phyloP scores from a whole-genome alignment of 495 filamentous ascomycete species.

The Penicillium arizonense region DNA sequence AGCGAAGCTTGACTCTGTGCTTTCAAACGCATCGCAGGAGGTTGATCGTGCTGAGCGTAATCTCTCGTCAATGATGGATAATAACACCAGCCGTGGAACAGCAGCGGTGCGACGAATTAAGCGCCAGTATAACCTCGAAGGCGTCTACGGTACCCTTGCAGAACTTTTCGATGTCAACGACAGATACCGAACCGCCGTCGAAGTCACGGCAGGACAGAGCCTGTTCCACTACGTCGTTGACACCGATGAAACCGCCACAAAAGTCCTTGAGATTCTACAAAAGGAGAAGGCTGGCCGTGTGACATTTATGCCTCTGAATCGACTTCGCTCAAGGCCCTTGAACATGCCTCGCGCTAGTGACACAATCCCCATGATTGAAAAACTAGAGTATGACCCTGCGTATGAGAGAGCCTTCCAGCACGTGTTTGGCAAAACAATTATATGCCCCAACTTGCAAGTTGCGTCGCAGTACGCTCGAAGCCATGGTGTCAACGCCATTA shows the following conservation, averaged over 20 bases:
- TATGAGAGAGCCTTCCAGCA: conserved; percentile 88
- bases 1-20: conserved; percentile 73
- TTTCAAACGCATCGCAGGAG: conserved; percentile 71
- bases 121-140: conserved; percentile 69
- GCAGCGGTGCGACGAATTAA: conserved; percentile 79
- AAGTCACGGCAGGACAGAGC: conserved; percentile 88
- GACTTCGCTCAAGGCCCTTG: conserved; percentile 61
- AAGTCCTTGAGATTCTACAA: conserved; percentile 74
- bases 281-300: conserved; percentile 80
- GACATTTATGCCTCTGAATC: conserved; percentile 92
- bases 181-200: conserved; percentile 84
- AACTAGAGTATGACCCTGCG: conserved; percentile 72
- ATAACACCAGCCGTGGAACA: conserved; percentile 78
- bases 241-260: conserved; percentile 81
- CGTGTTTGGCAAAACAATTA: conserved; percentile 92
- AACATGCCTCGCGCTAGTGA: conserved; percentile 85
- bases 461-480: conserved; percentile 86
- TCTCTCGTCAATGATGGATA: conserved; percentile 84
- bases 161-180: conserved; percentile 85
- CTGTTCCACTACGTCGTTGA: conserved; percentile 98
- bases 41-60: conserved; percentile 71
- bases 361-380: conserved; percentile 81
- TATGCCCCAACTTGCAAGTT: conserved; percentile 84
- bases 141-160: conserved; percentile 90
- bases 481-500: conserved; percentile 89